phyloP scores from a whole-genome alignment of 2,329 filamentous ascomycete species.

The Pyrenochaeta sp. region DNA sequence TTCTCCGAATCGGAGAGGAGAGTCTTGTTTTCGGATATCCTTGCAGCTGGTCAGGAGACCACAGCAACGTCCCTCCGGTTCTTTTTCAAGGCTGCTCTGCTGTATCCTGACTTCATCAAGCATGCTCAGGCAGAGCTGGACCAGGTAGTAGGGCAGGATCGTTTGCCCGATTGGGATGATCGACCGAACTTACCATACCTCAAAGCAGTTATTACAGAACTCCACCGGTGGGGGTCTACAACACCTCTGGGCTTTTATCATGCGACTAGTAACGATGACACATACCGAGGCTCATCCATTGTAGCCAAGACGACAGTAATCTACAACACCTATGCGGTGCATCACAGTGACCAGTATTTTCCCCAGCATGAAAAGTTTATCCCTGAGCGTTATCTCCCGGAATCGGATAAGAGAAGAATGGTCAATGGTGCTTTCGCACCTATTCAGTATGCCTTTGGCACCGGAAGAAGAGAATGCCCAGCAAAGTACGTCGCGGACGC shows the following conservation, averaged over 20 bases:
- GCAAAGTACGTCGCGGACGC: conserved; percentile 1
- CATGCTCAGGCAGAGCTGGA: conserved; percentile 6
- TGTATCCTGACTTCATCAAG: conserved; percentile 7
- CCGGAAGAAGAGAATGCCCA: conserved; percentile 1
- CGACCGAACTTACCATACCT: conserved; percentile 8
- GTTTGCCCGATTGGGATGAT: conserved; percentile 5
- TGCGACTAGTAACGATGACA: conserved; percentile 52
- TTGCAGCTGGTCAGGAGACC: conserved; percentile 1
- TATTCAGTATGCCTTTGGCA: conserved; percentile 1
- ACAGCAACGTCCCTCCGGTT: conserved; percentile 5
- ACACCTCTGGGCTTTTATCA: conserved; percentile 53
- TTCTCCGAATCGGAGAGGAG: conserved; percentile 1
- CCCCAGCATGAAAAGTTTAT: conserved; percentile 1
- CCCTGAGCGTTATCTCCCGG: conserved; percentile 2
- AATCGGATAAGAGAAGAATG: conserved; percentile 1
- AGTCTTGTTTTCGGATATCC: conserved; percentile 2
- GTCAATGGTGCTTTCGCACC: conserved; percentile 3
- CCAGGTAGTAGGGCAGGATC: conserved; percentile 2
- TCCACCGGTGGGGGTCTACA: conserved; percentile 3
- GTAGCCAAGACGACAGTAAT: conserved; percentile 52
- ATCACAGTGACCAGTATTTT: conserved; percentile 1
- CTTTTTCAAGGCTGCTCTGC: conserved; percentile 10
- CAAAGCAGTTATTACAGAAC: conserved; percentile 5
- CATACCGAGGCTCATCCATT: conserved; percentile 55
- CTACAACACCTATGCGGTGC: conserved; percentile 1